phyloP scores from a whole-genome alignment of 2,329 filamentous ascomycete genomes.

The Sporothrix brunneoviolacea region DNA sequence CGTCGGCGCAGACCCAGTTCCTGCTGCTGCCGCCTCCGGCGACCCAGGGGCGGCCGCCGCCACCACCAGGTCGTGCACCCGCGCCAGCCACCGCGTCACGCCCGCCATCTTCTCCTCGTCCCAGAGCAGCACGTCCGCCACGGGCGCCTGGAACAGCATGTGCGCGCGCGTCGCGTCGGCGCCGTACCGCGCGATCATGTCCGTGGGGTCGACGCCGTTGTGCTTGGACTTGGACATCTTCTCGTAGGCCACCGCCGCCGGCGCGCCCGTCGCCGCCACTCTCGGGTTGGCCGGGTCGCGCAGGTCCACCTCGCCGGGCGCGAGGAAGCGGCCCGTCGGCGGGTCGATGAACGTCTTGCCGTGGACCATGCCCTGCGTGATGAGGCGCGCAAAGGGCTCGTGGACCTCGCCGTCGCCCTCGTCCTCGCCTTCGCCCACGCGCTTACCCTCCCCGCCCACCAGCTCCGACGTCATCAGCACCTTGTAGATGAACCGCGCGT shows the following conservation, averaged over 20 bases:
- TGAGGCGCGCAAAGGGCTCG: slow-evolving; percentile 76
- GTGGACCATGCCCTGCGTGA: slow-evolving; percentile 91
- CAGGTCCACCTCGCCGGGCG: slow-evolving; percentile 66
- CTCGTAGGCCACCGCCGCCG: slow-evolving; percentile 62
- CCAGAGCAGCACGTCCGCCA: slow-evolving; percentile 80
- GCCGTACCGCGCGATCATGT: slow-evolving; percentile 66
- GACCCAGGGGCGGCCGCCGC: slow-evolving; percentile 17
- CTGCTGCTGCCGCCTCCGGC: slow-evolving; percentile 17
- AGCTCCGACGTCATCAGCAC: slow-evolving; percentile 58
- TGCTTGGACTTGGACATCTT: slow-evolving; percentile 97
- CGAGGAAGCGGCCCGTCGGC: slow-evolving; percentile 66
- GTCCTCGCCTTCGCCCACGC: neutral
- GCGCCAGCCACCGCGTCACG: slow-evolving; percentile 71
- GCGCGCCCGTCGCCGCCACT: slow-evolving; percentile 54
- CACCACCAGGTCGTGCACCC: slow-evolving; percentile 54
- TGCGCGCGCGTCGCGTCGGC: slow-evolving; percentile 81
- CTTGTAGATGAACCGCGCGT: slow-evolving; percentile 86
- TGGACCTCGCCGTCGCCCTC: slow-evolving; percentile 31
- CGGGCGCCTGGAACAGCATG: slow-evolving; percentile 82
- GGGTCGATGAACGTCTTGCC: slow-evolving; percentile 77
- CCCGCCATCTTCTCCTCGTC: slow-evolving; percentile 77
- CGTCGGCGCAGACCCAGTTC: slow-evolving; percentile 8
- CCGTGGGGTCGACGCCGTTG: slow-evolving; percentile 78
- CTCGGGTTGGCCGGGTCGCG: slow-evolving; percentile 48
- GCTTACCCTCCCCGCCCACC: neutral